Percentiles rank a stretch among this genome's conserved stretches.
phyloP scores from a whole-genome alignment of 768 basidiomycete species.

The Thelephora aurantiotincta region DNA sequence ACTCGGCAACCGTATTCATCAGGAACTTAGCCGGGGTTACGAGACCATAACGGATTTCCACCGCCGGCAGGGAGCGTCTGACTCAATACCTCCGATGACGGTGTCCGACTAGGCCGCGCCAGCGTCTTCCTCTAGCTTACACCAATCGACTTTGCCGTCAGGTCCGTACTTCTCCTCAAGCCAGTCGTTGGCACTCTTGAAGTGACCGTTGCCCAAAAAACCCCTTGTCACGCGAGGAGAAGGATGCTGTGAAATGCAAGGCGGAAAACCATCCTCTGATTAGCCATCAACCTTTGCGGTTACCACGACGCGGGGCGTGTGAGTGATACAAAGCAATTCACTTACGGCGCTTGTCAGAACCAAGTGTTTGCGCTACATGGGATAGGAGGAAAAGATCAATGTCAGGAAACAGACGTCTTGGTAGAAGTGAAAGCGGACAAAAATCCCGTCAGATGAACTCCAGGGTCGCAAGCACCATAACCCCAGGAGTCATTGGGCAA shows the following conservation, averaged over 20 bases:
- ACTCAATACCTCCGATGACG: conserved; percentile 7
- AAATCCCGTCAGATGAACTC: background rate
- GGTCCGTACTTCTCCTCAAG: conserved; percentile 63
- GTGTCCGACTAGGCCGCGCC: conserved; percentile 2
- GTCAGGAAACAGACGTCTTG: conserved; percentile 3
- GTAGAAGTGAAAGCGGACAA: conserved; percentile 9
- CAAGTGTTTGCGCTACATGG: conserved; percentile 56
- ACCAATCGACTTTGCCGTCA: conserved; percentile 65
- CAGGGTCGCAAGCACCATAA: background rate
- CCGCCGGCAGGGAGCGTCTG: too few relatives aligned
- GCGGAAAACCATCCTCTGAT: conserved; percentile 12
- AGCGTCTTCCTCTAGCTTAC: conserved; percentile 20
- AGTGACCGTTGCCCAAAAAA: conserved; percentile 84
- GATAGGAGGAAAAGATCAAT: background rate
- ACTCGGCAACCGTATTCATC: too few relatives aligned
- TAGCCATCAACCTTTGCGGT: conserved; percentile 7
- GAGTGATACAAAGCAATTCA: conserved; percentile 9
- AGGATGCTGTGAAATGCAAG: conserved; percentile 46
- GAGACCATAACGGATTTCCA: too few relatives aligned
- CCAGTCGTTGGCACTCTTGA: conserved; percentile 81
- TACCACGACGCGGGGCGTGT: background rate
- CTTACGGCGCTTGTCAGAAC: conserved; percentile 65
- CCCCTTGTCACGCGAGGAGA: conserved; percentile 73
- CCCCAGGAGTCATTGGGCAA: background rate
- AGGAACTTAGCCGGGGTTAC: too few relatives aligned